Base-by-base conservation (phyloP, 352 stramenopile species). In the Phytopythium kandeliae region DNA sequence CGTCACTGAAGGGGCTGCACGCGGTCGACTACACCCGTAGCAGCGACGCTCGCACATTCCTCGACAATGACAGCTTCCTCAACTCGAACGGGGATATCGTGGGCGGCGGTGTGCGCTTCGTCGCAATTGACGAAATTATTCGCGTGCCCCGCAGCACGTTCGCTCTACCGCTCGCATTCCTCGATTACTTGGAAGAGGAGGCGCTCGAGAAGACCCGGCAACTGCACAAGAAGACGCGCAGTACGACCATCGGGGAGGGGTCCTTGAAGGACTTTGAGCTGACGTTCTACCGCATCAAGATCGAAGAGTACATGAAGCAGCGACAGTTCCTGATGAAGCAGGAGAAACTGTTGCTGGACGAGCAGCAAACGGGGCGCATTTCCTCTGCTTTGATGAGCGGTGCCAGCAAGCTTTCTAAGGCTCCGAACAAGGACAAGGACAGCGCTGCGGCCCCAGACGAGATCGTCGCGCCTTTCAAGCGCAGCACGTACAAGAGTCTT, bases 401-500 rank as follows among this genome's bases (percentile, higher is more conserved):
- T 11, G 52, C 49, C 17, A 58, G 48, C 13, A 58, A 57, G 35
- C 13, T 26, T 9, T 51, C 58, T 3, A 74, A 69, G 6, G 43
- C 52, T n/a, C 55, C 64, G 21, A 48, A 51, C 1, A 66, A 59
- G 8, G 60, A 59, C n/a, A 58, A 60, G 35, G 43, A 55, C 1
- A 19, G 33, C 42, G 38, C 22, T 17, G 50, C 64, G 11, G 50
- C 42, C 22, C 37, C 30, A 12, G 54, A 69, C 3, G 73, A 85
- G 19, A 37, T 75, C 12, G 48, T 81, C 16, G 69, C 78, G 9
- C 77, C 79, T 13, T 94, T 94, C 65, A 91, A 91, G 61, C 74
- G 78, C 38, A 94, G 83, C 66, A 92, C 81, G 51, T 89, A 78
- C 71, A 91, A 92, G 50, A 86, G 68, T 33, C 58, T 89, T 13